These are phyloP conservation scores for Cymbopogon citratus DNA, from an alignment of 176 grass and related monocot species.

Conservation along the genomic window DNA sequence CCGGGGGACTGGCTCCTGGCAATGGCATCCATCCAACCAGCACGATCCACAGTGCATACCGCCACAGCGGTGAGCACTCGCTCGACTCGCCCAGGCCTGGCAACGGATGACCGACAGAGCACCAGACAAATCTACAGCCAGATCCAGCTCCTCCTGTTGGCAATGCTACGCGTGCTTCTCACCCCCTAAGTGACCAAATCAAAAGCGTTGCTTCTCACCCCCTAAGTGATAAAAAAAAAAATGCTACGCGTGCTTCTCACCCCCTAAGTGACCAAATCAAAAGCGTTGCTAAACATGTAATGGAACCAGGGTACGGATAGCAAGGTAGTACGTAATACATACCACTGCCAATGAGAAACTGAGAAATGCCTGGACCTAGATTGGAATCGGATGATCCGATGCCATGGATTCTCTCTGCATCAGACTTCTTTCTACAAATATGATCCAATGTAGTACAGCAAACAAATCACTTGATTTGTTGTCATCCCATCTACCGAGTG, in stretches of 20 bases:
- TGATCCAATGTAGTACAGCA: not conserved
- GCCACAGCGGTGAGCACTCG: not conserved
- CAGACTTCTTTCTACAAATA: not conserved
- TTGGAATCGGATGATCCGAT: not conserved
- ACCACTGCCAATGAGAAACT: not conserved
- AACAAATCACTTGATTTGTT: not conserved
- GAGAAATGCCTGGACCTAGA: not conserved
- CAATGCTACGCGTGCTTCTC: not conserved
- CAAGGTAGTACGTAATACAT: not conserved
- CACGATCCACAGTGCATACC: not conserved
- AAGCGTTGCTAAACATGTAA: not conserved
- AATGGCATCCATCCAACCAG: not conserved
- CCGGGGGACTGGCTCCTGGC: not conserved
- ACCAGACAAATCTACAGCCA: slow-evolving; percentile 65
- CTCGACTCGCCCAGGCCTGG: not conserved
- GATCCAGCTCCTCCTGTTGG: slow-evolving; percentile 57
- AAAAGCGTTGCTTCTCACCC: not conserved
- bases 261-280: not conserved
- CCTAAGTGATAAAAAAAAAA: no score
- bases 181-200: not conserved
- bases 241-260: not conserved
- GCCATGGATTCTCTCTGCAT: not conserved
- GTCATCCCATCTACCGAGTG: not conserved
- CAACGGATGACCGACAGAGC: not conserved
- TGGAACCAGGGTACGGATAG: not conserved